A percentile compares a stretch with the other conserved stretches of the same genome.
These are phyloP conservation scores for Naganishia albida DNA, from an alignment of 1,284 basidiomycete species.

Conservation along the genomic window DNA sequence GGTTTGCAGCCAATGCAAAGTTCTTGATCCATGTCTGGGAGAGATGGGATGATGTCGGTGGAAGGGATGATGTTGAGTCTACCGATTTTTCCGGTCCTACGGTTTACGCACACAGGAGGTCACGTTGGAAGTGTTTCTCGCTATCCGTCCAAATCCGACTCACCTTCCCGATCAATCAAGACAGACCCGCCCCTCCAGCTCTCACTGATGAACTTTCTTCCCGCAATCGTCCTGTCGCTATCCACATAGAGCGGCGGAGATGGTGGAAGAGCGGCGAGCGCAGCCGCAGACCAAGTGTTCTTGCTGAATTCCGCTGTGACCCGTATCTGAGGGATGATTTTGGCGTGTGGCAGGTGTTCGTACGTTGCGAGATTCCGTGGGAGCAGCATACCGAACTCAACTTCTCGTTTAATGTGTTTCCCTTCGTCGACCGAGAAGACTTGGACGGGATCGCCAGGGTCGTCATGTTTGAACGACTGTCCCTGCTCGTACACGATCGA, in stretches of 20 bases:
- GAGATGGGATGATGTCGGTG: constrained; percentile 12
- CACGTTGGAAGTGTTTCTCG: neutral
- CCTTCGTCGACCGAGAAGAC: constrained; percentile 1
- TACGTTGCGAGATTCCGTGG: constrained; percentile 20
- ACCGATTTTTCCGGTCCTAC: constrained; percentile 13
- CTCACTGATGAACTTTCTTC: constrained; percentile 15
- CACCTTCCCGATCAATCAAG: constrained; percentile 20
- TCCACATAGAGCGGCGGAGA: constrained; percentile 20
- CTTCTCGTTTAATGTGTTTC: constrained; percentile 16
- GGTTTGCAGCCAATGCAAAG: constrained; percentile 21
- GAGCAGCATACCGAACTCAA: constrained; percentile 20
- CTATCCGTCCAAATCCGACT: neutral
- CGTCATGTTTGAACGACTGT: constrained; percentile 8
- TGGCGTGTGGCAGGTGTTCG: constrained; percentile 23
- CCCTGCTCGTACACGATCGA: constrained; percentile 19
- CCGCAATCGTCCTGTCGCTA: constrained; percentile 10
- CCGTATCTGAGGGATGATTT: constrained; percentile 21
- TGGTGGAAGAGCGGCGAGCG: constrained; percentile 14
- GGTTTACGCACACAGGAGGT: neutral
- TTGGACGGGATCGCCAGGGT: constrained; percentile 12
- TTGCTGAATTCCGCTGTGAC: constrained; percentile 20
- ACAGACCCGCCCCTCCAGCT: constrained; percentile 25
- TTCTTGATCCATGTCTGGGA: constrained; percentile 26
- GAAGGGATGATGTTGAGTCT: constrained; percentile 14
- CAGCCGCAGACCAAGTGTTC: constrained; percentile 16